Evolutionary conservation across 2,329 filamentous ascomycete species (phyloP).

Genomic region (Ceratocystis huliohia): DNA sequence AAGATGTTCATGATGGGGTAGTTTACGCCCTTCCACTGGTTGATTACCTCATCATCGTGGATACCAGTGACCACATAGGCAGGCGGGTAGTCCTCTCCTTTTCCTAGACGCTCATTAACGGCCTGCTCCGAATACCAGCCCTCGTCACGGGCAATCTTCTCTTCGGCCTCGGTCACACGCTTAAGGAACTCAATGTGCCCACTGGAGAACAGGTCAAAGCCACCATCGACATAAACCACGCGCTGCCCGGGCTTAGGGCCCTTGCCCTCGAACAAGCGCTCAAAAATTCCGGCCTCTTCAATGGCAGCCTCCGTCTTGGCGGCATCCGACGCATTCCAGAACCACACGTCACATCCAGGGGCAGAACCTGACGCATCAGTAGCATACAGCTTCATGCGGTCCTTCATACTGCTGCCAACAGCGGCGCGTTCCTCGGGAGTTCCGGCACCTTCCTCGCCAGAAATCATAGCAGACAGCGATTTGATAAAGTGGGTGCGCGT

Average conservation of each 20-base stretch:
- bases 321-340: constrained; percentile 52
- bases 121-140: constrained; percentile 65
- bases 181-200: constrained; percentile 93
- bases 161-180: constrained; percentile 60
- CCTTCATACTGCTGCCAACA: constrained; percentile 55
- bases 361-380: constrained; percentile 69
- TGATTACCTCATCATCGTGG: constrained; percentile 90
- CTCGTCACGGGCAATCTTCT: constrained; percentile 49
- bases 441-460: constrained; percentile 60
- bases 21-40: constrained; percentile 92
- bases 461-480: constrained; percentile 56
- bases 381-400: constrained; percentile 73
- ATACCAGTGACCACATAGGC: constrained; percentile 86
- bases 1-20: constrained; percentile 99
- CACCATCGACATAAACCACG: constrained; percentile 89
- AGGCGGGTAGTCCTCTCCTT: constrained; percentile 64
- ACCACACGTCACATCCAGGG: constrained; percentile 74
- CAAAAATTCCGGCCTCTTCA: constrained; percentile 54
- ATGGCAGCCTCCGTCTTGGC: constrained; percentile 31
- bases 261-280: constrained; percentile 56
- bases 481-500: constrained; percentile 90
- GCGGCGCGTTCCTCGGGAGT: constrained; percentile 52
- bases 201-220: constrained; percentile 91
- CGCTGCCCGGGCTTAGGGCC: constrained; percentile 63
- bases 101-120: constrained; percentile 47